These are phyloP conservation scores for Chara braunii DNA, from an alignment of 139 green algal species.

Conservation along the genomic window DNA sequence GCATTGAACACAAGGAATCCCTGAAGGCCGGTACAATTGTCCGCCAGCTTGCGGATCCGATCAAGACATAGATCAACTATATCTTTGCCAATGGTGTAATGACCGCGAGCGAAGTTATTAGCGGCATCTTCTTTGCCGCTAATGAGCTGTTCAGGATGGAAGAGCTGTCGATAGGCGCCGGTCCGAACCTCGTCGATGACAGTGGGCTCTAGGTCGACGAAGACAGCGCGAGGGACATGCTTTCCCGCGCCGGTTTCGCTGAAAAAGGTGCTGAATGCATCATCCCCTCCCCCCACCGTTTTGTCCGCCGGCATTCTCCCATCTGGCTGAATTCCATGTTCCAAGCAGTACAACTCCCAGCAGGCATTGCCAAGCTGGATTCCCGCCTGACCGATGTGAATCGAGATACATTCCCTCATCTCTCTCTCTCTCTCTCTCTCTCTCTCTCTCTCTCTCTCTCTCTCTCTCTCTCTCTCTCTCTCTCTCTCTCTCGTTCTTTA, in stretches of 20 bases:
- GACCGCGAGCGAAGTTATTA: constrained; percentile 56
- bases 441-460: too few species aligned
- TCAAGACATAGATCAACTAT: constrained; percentile 54
- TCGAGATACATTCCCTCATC: constrained; percentile 95
- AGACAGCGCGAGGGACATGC: constrained; percentile 52
- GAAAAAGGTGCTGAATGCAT: constrained; percentile 63
- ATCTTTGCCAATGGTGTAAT: constrained; percentile 59
- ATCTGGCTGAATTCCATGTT: constrained; percentile 87
- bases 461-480: too few species aligned
- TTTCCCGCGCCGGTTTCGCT: constrained; percentile 57
- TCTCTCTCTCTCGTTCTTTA: too few species aligned
- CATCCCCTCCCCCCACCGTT: constrained; percentile 52
- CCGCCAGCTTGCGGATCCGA: constrained; percentile 53
- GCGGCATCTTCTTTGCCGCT: constrained; percentile 55
- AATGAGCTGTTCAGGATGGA: constrained; percentile 60
- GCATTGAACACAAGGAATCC: constrained; percentile 57
- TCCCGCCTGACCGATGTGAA: constrained; percentile 89
- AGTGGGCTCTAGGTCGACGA: constrained; percentile 55
- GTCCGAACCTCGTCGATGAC: constrained; percentile 59
- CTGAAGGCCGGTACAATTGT: constrained; percentile 57
- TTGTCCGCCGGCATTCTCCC: constrained; percentile 93
- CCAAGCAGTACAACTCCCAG: constrained; percentile 98
- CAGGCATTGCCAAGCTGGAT: constrained; percentile 96
- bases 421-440: too few species aligned
- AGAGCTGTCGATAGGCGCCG: constrained; percentile 54